Evolutionary conservation across 352 stramenopile species (phyloP), one percentile per base, ranked within the genome.

Genomic region (Nothophytophthora sp.): DNA sequence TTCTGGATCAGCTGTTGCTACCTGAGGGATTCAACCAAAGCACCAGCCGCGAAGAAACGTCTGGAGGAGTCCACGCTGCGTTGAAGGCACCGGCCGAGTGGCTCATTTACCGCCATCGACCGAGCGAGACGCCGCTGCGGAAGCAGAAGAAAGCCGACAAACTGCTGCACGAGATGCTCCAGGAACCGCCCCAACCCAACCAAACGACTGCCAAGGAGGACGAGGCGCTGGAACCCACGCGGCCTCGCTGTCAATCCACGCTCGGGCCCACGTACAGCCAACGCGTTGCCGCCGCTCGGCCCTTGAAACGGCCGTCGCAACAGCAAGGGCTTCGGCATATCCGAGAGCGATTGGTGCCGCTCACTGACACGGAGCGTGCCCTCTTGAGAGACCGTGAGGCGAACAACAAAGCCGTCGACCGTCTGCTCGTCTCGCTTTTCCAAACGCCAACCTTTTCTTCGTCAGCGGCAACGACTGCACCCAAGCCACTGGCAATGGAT

Each of bases 81-180:
- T 40, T 86, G 13, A 50, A 48, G 4, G 60, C 63, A 1, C 77
- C 77, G 11, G 65, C 66, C 12, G 70, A 89, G 29, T 89, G 78
- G 78, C 54, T 89, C 19, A 77, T 89, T 42, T 74, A 86, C 39
- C 73, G 75, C 15, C 61, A 76, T 38, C 78, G 70, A 12, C 23
- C 50, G 10, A 81, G 80, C 22, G 51, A 56, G 30, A 77, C 59
- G 7, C 58, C 65, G 11, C 61, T 67, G 23, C 62, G 78, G 16
- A 67, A 71, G 28, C 60, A 80, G 30, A 36, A 63, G 6, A 67
- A 78, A 20, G 54, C 75, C 12, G 63, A 86, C n/a, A 66, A 77
- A 27, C 57, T 83, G 46, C 51, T 88, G 8, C 24, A 65, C 10
- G 53, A 63, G 10, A 57, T 67, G 0, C 32, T 78, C 9, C 48